Percentiles rank a stretch among this genome's conserved stretches.
Conservation (phyloP, 2,329 filamentous ascomycete species). For the Hymenotorrendiella dingleyae region DNA sequence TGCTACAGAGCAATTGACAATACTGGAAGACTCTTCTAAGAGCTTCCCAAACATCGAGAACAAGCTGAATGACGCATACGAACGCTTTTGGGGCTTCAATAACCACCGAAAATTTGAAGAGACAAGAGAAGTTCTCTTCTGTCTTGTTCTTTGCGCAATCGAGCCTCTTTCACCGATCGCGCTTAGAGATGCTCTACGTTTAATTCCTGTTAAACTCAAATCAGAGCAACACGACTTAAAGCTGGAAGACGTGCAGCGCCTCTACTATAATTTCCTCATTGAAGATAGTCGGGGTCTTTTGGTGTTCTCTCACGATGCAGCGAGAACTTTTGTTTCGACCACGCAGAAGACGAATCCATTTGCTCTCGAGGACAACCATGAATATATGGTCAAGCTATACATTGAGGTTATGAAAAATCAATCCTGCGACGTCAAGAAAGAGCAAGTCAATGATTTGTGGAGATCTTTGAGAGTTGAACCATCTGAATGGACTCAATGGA, state of each 20-base stretch:
- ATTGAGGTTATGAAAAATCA: not conserved
- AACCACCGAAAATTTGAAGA: not conserved
- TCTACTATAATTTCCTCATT: not conserved
- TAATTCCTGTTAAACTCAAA: not conserved
- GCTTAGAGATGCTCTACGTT: not conserved
- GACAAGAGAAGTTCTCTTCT: not conserved
- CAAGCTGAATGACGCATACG: not conserved
- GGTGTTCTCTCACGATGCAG: not conserved
- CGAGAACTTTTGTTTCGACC: not conserved
- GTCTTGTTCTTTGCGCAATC: not conserved
- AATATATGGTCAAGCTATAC: not conserved
- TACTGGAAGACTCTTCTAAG: not conserved
- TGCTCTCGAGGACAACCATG: not conserved
- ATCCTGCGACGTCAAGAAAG: no score
- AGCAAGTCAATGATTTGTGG: no score
- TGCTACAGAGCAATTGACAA: not conserved
- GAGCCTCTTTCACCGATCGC: not conserved
- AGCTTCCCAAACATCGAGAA: not conserved
- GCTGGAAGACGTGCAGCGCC: not conserved
- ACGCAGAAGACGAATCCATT: not conserved
- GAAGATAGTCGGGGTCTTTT: not conserved
- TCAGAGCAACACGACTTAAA: not conserved
- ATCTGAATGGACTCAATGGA: no score
- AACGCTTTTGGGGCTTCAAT: not conserved
- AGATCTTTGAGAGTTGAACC: no score